phyloP scores from a whole-genome alignment of 257 asterid genomes.

The Mentha longifolia region DNA sequence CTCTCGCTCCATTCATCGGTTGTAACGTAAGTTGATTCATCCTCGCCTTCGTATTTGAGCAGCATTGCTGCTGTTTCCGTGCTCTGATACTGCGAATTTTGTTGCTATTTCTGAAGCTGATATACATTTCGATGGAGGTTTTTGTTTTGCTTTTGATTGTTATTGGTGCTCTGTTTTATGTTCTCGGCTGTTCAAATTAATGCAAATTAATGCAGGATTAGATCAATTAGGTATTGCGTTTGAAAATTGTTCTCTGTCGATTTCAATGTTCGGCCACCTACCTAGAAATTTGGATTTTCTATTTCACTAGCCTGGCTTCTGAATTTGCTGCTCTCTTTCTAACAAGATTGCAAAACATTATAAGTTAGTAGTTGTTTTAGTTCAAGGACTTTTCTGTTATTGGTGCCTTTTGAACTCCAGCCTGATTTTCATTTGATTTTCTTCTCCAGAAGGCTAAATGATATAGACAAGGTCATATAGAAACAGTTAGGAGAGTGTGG shows the following conservation, averaged over 20 bases:
- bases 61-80: background rate
- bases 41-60: slow-evolving; percentile 7
- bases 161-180: background rate
- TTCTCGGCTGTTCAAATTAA: background rate
- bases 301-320: background rate
- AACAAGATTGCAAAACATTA: background rate
- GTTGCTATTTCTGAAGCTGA: background rate
- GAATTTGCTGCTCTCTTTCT: too few species aligned
- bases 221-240: background rate
- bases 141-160: background rate
- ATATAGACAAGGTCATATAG: background rate
- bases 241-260: background rate
- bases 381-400: background rate
- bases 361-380: background rate
- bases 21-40: slow-evolving; percentile 20
- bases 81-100: slow-evolving; percentile 3
- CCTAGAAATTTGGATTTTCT: background rate
- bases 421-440: slow-evolving; percentile 9
- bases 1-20: slow-evolving; percentile 23
- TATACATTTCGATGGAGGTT: background rate
- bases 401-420: background rate
- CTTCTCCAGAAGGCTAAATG: slow-evolving; percentile 14
- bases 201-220: slow-evolving; percentile 20
- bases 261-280: background rate
- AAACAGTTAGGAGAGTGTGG: background rate